A percentile compares a stretch with the other conserved stretches of the same genome.
Conservation (phyloP, 148 eudicot species). For the Camellia lanceoleosa region DNA sequence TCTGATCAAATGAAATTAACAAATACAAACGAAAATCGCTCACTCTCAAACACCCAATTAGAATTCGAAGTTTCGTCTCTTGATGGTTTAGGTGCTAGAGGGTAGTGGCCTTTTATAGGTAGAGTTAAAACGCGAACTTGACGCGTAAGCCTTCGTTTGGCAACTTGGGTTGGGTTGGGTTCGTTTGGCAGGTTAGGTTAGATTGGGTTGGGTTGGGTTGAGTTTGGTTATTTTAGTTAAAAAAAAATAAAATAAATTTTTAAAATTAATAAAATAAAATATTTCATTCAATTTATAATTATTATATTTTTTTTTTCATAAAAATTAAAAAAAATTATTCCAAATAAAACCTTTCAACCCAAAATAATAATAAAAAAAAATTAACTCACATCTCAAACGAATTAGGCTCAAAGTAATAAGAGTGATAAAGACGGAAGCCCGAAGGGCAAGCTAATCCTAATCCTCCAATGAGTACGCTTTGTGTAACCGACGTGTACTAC, state of each 20-base stretch:
- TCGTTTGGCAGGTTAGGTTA: no score
- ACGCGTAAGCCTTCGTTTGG: neutral
- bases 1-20: neutral
- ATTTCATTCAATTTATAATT: no score
- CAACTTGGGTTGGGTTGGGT: no score
- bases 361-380: no score
- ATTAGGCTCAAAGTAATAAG: no score
- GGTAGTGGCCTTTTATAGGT: neutral
- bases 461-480: neutral
- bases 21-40: neutral
- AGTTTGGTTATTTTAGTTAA: no score
- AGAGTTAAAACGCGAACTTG: neutral
- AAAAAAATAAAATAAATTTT: neutral
- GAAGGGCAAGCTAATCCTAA: conserved; percentile 6
- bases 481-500: conserved; percentile 27
- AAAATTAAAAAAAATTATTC: no score
- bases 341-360: no score
- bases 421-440: conserved; percentile 3
- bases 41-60: neutral
- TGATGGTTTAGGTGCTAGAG: neutral
- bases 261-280: neutral
- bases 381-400: neutral
- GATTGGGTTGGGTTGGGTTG: no score
- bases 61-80: neutral
- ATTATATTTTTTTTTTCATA: neutral